Evolutionary conservation across 495 filamentous ascomycete genomes (phyloP).

Genomic region (Tuber melanosporum): DNA sequence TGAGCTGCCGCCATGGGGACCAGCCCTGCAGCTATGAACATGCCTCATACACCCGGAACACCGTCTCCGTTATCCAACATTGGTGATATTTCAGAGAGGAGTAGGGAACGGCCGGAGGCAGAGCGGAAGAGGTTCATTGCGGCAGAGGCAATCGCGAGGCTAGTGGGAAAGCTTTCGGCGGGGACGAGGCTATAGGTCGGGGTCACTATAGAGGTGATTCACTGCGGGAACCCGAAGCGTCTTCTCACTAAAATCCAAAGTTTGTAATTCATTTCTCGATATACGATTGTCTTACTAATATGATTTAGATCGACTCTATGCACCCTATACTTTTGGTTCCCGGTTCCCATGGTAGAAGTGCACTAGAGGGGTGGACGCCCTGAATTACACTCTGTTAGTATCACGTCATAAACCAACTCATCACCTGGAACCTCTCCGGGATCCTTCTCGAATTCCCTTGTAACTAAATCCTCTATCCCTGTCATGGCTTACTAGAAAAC

Average conservation of each 20-base stretch:
- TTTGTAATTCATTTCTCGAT: slow-evolving; percentile 12
- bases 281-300: slow-evolving; percentile 9
- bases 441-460: slow-evolving; percentile 92
- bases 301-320: slow-evolving; percentile 70
- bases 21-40: slow-evolving; percentile 13
- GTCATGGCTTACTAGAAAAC: slow-evolving; percentile 86
- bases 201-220: slow-evolving; percentile 88
- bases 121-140: slow-evolving; percentile 69
- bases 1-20: slow-evolving; percentile 26
- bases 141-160: slow-evolving; percentile 66
- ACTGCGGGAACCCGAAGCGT: slow-evolving; percentile 91
- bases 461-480: slow-evolving; percentile 91
- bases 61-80: slow-evolving; percentile 33
- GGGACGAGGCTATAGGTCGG: slow-evolving; percentile 87
- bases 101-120: slow-evolving; percentile 45
- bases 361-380: slow-evolving; percentile 74
- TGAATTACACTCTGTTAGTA: slow-evolving; percentile 11
- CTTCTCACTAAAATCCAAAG: slow-evolving; percentile 70
- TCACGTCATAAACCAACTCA: background rate
- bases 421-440: slow-evolving; percentile 69
- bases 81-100: slow-evolving; percentile 32
- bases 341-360: slow-evolving; percentile 79
- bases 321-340: slow-evolving; percentile 86
- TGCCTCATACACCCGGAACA: slow-evolving; percentile 35
- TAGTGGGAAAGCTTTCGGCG: slow-evolving; percentile 72